phyloP scores from a whole-genome alignment of 2,329 filamentous ascomycete genomes.

The Chrysosphaeria jannelii region DNA sequence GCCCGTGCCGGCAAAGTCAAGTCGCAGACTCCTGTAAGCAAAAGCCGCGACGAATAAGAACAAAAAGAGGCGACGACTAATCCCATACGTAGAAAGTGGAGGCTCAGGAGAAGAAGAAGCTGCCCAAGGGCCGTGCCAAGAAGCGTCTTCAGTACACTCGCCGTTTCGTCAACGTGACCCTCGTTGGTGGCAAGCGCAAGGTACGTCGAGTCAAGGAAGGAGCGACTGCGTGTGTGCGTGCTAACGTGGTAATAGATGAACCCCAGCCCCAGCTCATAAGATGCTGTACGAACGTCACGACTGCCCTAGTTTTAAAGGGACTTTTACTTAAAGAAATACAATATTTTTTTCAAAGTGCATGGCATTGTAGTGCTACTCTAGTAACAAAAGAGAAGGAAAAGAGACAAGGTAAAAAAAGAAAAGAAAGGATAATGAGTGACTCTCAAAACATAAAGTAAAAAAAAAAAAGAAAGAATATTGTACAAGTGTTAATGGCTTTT shows the following conservation, averaged over 20 bases:
- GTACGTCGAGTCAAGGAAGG: constrained; percentile 16
- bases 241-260: constrained; percentile 1
- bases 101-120: constrained; percentile 65
- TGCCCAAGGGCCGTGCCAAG: constrained; percentile 81
- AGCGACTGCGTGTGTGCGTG: neutral
- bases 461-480: neutral
- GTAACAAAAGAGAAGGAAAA: neutral
- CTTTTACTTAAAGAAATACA: neutral
- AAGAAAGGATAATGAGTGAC: neutral
- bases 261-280: constrained; percentile 1
- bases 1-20: constrained; percentile 27
- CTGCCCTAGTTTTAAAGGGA: constrained; percentile 1
- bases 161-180: constrained; percentile 93
- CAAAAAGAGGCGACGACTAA: neutral
- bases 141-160: constrained; percentile 92
- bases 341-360: neutral
- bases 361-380: neutral
- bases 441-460: neutral
- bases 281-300: no score
- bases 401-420: neutral
- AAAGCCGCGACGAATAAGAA: neutral
- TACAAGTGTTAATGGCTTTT: constrained; percentile 3
- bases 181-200: constrained; percentile 89
- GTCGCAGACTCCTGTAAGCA: constrained; percentile 6
- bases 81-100: no score